A percentile compares a stretch with the other conserved stretches of the same genome.
Evolutionary conservation across 352 stramenopile species (phyloP).

Genomic region (Plasmopara muralis): DNA sequence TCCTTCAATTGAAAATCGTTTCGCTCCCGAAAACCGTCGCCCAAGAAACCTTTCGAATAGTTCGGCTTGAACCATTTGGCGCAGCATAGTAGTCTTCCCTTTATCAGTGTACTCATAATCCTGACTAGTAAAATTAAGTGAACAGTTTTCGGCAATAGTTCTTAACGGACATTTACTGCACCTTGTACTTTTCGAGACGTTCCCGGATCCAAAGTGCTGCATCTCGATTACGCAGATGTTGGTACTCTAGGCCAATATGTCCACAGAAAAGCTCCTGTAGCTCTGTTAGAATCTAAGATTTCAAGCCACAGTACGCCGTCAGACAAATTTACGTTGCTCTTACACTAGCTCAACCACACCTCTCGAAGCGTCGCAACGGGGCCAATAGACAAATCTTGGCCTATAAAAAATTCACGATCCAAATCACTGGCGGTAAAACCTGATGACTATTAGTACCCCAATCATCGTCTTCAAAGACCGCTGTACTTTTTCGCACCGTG

Average conservation of each 20-base stretch:
- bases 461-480: background rate
- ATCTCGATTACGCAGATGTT: slow-evolving; percentile 94
- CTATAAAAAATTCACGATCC: slow-evolving; percentile 90
- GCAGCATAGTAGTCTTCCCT: slow-evolving; percentile 93
- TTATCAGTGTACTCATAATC: slow-evolving; percentile 50
- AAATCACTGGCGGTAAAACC: slow-evolving; percentile 88
- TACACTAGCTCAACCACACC: background rate
- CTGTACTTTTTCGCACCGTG: slow-evolving; percentile 34
- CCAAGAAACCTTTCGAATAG: slow-evolving; percentile 98
- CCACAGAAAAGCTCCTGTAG: slow-evolving; percentile 95
- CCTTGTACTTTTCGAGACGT: slow-evolving; percentile 58
- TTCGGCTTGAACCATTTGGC: slow-evolving; percentile 92
- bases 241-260: slow-evolving; percentile 97
- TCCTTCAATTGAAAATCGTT: slow-evolving; percentile 98
- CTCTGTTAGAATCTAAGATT: slow-evolving; percentile 85
- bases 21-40: slow-evolving; percentile 90
- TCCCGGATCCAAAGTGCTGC: slow-evolving; percentile 79
- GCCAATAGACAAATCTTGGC: slow-evolving; percentile 78
- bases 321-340: background rate
- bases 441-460: slow-evolving; percentile 19
- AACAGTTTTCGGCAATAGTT: slow-evolving; percentile 1
- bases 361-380: slow-evolving; percentile 63
- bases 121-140: slow-evolving; percentile 9
- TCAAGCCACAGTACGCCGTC: slow-evolving; percentile 35
- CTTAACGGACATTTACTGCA: slow-evolving; percentile 3